These are phyloP conservation scores for Diplodia mutila DNA, from an alignment of 2,329 filamentous ascomycete genomes.

Conservation along the genomic window DNA sequence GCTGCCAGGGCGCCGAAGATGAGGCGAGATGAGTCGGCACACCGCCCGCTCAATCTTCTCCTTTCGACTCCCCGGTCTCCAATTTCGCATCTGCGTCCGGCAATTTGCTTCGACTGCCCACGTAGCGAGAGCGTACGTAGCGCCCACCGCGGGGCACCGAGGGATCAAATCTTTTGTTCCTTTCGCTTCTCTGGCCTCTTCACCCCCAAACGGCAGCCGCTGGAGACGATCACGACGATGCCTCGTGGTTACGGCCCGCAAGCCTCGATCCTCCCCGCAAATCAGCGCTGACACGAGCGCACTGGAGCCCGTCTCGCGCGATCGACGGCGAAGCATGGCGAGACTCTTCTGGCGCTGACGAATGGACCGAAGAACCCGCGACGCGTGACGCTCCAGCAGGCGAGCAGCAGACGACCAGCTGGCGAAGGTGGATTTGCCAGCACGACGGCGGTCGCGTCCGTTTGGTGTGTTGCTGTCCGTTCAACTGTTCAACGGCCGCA, in stretches of 20 bases:
- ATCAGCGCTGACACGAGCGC: slow-evolving; percentile 14
- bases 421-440: slow-evolving; percentile 11
- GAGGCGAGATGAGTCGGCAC: slow-evolving; percentile 11
- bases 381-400: background rate
- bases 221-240: slow-evolving; percentile 4
- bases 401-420: background rate
- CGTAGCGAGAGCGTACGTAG: too few species aligned
- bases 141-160: too few species aligned
- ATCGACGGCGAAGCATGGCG: background rate
- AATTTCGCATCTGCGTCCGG: too few species aligned
- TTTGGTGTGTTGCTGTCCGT: background rate
- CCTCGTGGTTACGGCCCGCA: slow-evolving; percentile 19
- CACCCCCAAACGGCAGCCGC: slow-evolving; percentile 1
- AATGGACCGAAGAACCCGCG: background rate
- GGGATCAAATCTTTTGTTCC: too few species aligned
- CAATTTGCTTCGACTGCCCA: too few species aligned
- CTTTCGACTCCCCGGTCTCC: background rate
- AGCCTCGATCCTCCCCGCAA: slow-evolving; percentile 18
- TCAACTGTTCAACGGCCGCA: background rate
- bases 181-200: background rate
- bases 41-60: background rate
- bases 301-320: slow-evolving; percentile 14
- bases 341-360: background rate
- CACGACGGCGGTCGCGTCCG: background rate
- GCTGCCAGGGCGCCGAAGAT: slow-evolving; percentile 6